Conservation (phyloP, 495 filamentous ascomycete genomes). For the Tuber calosporum region DNA sequence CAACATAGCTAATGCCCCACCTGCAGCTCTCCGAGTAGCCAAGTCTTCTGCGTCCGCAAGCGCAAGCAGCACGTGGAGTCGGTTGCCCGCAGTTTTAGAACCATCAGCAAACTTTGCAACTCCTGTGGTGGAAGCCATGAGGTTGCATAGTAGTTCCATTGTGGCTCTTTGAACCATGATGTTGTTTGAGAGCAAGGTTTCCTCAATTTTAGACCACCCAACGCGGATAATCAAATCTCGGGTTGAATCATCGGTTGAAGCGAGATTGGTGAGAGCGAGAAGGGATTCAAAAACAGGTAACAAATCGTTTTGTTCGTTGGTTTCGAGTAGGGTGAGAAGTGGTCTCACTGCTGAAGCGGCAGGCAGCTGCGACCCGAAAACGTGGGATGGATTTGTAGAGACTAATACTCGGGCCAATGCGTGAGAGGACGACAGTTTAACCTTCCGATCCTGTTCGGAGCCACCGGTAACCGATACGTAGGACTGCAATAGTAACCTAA, state of each 20-base stretch:
- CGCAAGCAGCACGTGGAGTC: slow-evolving; percentile 75
- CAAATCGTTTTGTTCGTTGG: slow-evolving; percentile 56
- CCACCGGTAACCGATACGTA: slow-evolving; percentile 49
- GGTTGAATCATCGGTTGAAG: slow-evolving; percentile 64
- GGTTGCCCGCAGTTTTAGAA: slow-evolving; percentile 56
- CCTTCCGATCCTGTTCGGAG: slow-evolving; percentile 46
- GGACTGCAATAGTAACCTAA: slow-evolving; percentile 70
- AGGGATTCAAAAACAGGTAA: slow-evolving; percentile 83
- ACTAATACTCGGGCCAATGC: slow-evolving; percentile 88
- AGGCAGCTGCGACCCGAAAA: slow-evolving; percentile 72
- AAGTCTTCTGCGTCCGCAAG: slow-evolving; percentile 77
- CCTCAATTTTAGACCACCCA: slow-evolving; percentile 67
- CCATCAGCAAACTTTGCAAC: slow-evolving; percentile 68
- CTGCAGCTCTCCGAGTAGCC: slow-evolving; percentile 72
- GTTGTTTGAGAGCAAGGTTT: slow-evolving; percentile 71
- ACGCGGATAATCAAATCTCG: slow-evolving; percentile 63
- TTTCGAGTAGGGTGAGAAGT: slow-evolving; percentile 61
- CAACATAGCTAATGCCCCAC: slow-evolving; percentile 77
- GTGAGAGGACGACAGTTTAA: slow-evolving; percentile 64
- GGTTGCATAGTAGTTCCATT: slow-evolving; percentile 84
- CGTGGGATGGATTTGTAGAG: slow-evolving; percentile 72
- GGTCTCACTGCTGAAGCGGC: slow-evolving; percentile 71
- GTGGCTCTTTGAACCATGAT: slow-evolving; percentile 70
- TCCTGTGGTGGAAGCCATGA: slow-evolving; percentile 70
- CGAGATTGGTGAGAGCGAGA: slow-evolving; percentile 87